phyloP scores from a whole-genome alignment of 129 eudicot genomes.

The Daucus carota region DH1_v3.0 NC_030383.2:5129001-5129500 shows the following conservation, averaged over 20 bases:
- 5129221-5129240: conserved; percentile 40
- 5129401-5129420: not conserved
- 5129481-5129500: not conserved
- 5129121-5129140: conserved; percentile 58
- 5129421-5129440: not conserved
- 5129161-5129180: conserved; percentile 43
- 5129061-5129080: conserved; percentile 48
- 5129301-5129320: conserved; percentile 86
- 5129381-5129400: not conserved
- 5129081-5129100: conserved; percentile 58
- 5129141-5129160: conserved; percentile 66
- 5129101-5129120: conserved; percentile 81
- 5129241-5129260: conserved; percentile 39
- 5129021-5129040: not conserved
- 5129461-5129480: not conserved
- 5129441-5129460: not conserved
- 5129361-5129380: not conserved
- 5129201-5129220: conserved; percentile 42
- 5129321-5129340: conserved; percentile 13
- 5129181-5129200: conserved; percentile 42
- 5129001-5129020: not conserved
- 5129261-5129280: conserved; percentile 66
- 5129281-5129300: conserved; percentile 76
- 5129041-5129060: not conserved
- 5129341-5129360: not conserved